Evolutionary conservation across 2,329 filamentous ascomycete genomes (phyloP), one percentile per base, ranked within the genome.

Genomic region (Microdochium nivale): DNA sequence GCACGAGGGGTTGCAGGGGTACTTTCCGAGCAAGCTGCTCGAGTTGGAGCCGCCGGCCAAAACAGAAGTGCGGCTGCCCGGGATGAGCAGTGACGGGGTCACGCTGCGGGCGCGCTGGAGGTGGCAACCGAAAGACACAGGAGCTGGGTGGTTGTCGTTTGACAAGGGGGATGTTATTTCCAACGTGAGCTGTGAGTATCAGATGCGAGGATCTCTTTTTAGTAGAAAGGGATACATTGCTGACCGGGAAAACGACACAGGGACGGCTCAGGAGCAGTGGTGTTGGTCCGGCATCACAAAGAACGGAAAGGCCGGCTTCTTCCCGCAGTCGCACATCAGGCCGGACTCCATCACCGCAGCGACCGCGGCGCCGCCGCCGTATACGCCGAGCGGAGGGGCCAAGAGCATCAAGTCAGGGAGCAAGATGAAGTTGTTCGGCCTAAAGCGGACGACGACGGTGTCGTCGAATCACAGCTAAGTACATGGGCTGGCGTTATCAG

Each of bases 231-330:
- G 52, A n/a, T 49, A 27, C 4, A n/a, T 7, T 43, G 16, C 35
- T 23, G 16, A n/a, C 8, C 2, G 21, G 49, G 8, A 49, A 40
- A 2, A 14, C 25, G 21, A 14, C 16, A 3, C 25, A 76, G 74
- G 71, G 70, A 57, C 68, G 2, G 69, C 75, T 52, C 64, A 68
- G 23, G 72, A 75, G 13, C 74, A 78, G 54, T 81, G 78, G 77
- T 81, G 77, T 61, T 81, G 77, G 78, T 73, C 72, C 1, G 78
- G 77, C 2, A 75, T 66, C 16, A 80, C 78, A 53, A 58, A 72
- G 35, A 77, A 74, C 54, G 76, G 77, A 3, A 77, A 73, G 62
- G 74, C 70, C 66, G 78, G 78, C 25, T 69, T 80, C 49, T 80
- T 81, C 60, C 76, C 75, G 16, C 68, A 72, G 54, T 71, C 70